Evolutionary conservation across 2,329 filamentous ascomycete species (phyloP).

Genomic region (Amesomyces nigricolor): DNA sequence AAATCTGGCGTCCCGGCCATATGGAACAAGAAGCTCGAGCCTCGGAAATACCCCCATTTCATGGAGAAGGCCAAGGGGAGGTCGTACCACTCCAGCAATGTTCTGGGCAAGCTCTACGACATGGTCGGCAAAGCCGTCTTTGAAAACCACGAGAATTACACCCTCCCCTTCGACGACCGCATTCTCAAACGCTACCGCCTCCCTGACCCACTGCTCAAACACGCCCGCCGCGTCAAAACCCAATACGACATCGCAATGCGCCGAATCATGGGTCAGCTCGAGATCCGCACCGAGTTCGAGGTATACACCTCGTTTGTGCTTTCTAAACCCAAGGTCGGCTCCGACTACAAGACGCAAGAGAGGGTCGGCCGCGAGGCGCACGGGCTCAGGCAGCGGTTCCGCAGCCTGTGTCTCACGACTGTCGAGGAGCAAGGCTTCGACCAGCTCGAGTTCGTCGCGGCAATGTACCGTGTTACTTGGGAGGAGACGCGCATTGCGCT

Average conservation of each 20-base stretch:
- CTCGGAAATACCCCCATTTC: constrained; percentile 72
- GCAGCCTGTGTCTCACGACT: constrained; percentile 57
- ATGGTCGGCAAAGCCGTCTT: constrained; percentile 51
- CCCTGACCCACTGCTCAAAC: constrained; percentile 48
- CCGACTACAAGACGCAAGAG: constrained; percentile 83
- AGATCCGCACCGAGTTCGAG: constrained; percentile 84
- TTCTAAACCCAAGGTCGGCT: constrained; percentile 62
- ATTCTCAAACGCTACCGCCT: constrained; percentile 61
- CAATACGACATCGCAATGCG: constrained; percentile 73
- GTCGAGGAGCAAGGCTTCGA: constrained; percentile 56
- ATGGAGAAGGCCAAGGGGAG: constrained; percentile 62
- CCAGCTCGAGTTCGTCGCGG: constrained; percentile 67
- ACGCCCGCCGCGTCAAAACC: constrained; percentile 61
- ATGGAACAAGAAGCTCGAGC: constrained; percentile 57
- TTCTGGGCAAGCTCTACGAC: constrained; percentile 81
- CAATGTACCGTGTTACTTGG: constrained; percentile 81
- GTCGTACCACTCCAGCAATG: constrained; percentile 60
- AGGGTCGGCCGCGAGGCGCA: constrained; percentile 65
- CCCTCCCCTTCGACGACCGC: constrained; percentile 66
- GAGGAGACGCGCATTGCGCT: constrained; percentile 60
- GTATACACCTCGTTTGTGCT: constrained; percentile 84
- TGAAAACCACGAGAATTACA: constrained; percentile 68
- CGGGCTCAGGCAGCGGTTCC: constrained; percentile 63
- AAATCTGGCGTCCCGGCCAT: constrained; percentile 78
- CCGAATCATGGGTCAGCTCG: constrained; percentile 78